Percentiles rank a stretch among this genome's conserved stretches.
These are phyloP conservation scores for Diaporthe sp. DNA, from an alignment of 2,329 filamentous ascomycete species.

Conservation along the genomic window DNA sequence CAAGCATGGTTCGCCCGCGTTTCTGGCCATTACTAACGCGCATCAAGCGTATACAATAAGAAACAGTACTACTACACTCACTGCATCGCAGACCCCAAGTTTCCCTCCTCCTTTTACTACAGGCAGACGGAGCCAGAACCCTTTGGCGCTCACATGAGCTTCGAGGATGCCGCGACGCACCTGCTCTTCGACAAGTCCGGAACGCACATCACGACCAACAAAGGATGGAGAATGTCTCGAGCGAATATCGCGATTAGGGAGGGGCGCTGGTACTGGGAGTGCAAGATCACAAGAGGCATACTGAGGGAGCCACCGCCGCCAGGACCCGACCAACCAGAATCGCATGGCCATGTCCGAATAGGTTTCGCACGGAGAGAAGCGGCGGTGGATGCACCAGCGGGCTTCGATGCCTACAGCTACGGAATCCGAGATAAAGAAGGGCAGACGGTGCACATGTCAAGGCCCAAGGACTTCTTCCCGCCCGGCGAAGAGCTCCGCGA, in stretches of 20 bases:
- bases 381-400: conserved; percentile 85
- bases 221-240: conserved; percentile 91
- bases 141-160: conserved; percentile 87
- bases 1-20: conserved; percentile 35
- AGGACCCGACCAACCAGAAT: conserved; percentile 59
- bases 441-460: conserved; percentile 93
- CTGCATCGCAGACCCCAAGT: conserved; percentile 89
- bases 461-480: conserved; percentile 90
- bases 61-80: conserved; percentile 89
- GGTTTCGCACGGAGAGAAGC: conserved; percentile 89
- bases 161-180: conserved; percentile 89
- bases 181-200: conserved; percentile 86
- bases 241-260: conserved; percentile 93
- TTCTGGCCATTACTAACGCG: conserved; percentile 20
- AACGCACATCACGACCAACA: conserved; percentile 86
- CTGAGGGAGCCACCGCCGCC: conserved; percentile 58
- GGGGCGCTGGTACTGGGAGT: conserved; percentile 94
- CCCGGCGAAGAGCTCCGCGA: conserved; percentile 84
- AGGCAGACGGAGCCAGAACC: conserved; percentile 89
- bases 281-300: conserved; percentile 86
- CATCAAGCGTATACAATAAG: conserved; percentile 71
- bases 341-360: conserved; percentile 80
- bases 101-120: conserved; percentile 90
- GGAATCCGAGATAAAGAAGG: conserved; percentile 90
- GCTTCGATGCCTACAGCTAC: conserved; percentile 94